A percentile compares a stretch with the other conserved stretches of the same genome.
Evolutionary conservation across 139 green algal genomes (phyloP).

Genomic region (Chlorella ohadii): DNA sequence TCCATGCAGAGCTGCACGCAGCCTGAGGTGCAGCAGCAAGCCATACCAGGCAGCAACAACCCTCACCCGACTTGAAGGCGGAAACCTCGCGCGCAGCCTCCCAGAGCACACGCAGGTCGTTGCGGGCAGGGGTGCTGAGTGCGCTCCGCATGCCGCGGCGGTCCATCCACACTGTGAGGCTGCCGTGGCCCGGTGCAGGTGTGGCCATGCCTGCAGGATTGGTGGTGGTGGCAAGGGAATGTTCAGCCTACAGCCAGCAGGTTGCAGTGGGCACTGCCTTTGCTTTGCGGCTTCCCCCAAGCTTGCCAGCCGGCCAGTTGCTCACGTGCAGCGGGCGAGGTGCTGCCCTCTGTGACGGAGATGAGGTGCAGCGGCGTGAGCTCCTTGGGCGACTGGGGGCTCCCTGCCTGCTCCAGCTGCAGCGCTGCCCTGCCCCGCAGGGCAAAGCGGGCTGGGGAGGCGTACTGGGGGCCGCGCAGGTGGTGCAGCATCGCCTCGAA

Average conservation of each 20-base stretch:
- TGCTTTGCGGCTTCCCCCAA: too few relatives aligned
- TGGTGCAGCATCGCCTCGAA: slow-evolving; percentile 45
- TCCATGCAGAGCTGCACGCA: neutral
- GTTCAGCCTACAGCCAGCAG: neutral
- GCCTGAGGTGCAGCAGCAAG: neutral
- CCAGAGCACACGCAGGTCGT: slow-evolving; percentile 44
- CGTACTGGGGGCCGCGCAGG: slow-evolving; percentile 24
- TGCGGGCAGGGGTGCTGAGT: slow-evolving; percentile 32
- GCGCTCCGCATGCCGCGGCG: slow-evolving; percentile 33
- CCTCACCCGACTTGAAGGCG: slow-evolving; percentile 2
- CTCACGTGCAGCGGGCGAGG: neutral
- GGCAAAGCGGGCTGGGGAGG: slow-evolving; percentile 17
- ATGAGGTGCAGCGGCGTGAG: slow-evolving; percentile 47
- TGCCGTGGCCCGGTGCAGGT: slow-evolving; percentile 35
- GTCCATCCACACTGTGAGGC: slow-evolving; percentile 44
- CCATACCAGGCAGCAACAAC: too few relatives aligned
- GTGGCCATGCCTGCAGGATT: slow-evolving; percentile 9
- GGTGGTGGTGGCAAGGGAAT: neutral
- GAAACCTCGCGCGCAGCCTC: slow-evolving; percentile 14
- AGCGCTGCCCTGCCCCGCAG: neutral
- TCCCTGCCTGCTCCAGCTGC: neutral
- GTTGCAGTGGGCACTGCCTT: neutral
- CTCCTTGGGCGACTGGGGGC: slow-evolving; percentile 43
- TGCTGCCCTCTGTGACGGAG: slow-evolving; percentile 12
- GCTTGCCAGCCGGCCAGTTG: too few relatives aligned